Base-by-base conservation (phyloP, 1,284 basidiomycete genomes). In the Papiliotrema fonsecae region DNA sequence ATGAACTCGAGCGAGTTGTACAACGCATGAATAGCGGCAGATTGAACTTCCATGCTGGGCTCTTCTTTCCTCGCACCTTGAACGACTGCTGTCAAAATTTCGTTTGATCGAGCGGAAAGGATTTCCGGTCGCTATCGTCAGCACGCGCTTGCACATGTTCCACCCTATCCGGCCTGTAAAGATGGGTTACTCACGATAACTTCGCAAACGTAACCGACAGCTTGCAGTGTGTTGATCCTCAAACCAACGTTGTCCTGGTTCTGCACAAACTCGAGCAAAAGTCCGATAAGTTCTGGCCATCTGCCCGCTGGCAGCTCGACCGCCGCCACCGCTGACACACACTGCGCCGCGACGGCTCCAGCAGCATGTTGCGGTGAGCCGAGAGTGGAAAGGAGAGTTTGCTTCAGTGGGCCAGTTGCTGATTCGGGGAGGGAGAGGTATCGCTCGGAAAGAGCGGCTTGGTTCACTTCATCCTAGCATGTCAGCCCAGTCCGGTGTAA, bases 1-100 rank as follows among this genome's bases (percentile, higher is more conserved):
- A 98, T 89, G 68, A 99, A 99, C 73, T 97, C 93, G 47, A 99
- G 82, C 25, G 94, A 97, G 77, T 98, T 97, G 77, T 82, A 87
- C 26, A 99, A 78, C 0, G 94, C 92, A 67, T 87, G 84, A 61
- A 97, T 86, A 9, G 96, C 96, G 36, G 94, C 90, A n/a, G 88
- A 77, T 65, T 97, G 96, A 18, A 98, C 94, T 2, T 97, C 92
- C 26, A 81, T 62, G n/a, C 88, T 91, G 1, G 88, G 81, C 72
- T 98, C 94, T 61, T 97, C 96, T 75, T 96, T 96, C 50, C 93
- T 82, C 28, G 93, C 94, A 21, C 96, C 96, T 70, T 97, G 93
- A 47, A 99, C 94, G 52, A 99, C 96, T 19, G 94, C 94, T 19
- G 96, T 99, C 49, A 98, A 77, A 64, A 99, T 98, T 75, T 98